Evolutionary conservation across 2,329 filamentous ascomycete species (phyloP).

Genomic region (Clonostachys rhizophaga): DNA sequence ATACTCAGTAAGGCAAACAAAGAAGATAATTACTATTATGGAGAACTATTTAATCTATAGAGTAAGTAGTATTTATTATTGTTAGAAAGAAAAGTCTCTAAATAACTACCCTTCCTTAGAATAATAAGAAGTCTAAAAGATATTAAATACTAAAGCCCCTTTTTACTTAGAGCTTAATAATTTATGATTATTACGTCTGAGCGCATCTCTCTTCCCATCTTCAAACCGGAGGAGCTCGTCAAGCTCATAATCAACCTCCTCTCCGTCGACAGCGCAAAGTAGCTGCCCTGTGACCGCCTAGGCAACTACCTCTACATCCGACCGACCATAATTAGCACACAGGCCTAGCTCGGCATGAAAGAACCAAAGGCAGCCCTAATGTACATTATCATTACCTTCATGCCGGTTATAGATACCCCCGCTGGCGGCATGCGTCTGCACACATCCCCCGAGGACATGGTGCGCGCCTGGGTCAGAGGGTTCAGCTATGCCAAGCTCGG

Average conservation of each 20-base stretch:
- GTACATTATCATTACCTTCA: constrained; percentile 69
- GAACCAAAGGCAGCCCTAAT: constrained; percentile 78
- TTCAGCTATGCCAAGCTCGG: background rate
- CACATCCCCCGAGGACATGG: background rate
- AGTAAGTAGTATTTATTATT: too few relatives aligned
- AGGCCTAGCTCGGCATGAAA: constrained; percentile 75
- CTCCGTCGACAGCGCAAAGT: constrained; percentile 69
- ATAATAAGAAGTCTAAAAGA: too few relatives aligned
- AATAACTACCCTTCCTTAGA: too few relatives aligned
- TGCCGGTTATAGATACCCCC: constrained; percentile 50
- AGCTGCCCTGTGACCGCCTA: constrained; percentile 67
- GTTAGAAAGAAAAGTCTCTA: too few relatives aligned
- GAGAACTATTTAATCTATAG: too few relatives aligned
- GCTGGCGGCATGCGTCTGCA: constrained; percentile 17
- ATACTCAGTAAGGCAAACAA: too few relatives aligned
- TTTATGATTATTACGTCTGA: constrained; percentile 15
- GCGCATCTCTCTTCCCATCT: constrained; percentile 71
- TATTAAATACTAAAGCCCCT: too few relatives aligned
- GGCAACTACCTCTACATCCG: constrained; percentile 79
- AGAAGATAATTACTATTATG: too few relatives aligned
- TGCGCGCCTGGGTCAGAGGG: background rate
- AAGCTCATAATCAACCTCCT: constrained; percentile 69
- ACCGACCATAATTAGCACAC: constrained; percentile 81
- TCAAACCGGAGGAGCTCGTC: constrained; percentile 67
- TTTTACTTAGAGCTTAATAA: too few relatives aligned